Base-by-base conservation (phyloP, 2,329 filamentous ascomycete genomes). In the Cladosporium sp. region DNA sequence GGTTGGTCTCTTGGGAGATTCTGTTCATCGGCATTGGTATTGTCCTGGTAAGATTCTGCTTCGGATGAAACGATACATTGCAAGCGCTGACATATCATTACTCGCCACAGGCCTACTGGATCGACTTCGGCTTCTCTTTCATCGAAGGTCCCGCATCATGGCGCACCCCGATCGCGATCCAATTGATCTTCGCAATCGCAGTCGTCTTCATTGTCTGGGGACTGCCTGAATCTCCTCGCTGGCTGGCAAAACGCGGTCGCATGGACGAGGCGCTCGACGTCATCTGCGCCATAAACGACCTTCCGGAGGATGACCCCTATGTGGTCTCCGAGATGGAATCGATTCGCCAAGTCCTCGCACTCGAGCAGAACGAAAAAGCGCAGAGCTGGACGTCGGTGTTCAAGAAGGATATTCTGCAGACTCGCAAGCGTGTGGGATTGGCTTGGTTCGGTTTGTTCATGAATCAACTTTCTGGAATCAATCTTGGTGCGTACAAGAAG, bases 161-260 rank as follows among this genome's bases (percentile, higher is more conserved):
- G 77, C 73, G 80, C 11, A 68, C 81, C 1, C 79, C 79, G 0
- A 76, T 81, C 58, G 78, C 76, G 5, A 79, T 76, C 58, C 80
- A 81, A 67, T 74, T 79, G 28, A 70, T 80, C 23, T 80, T 81
- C 23, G 78, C 79, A 1, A 68, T 81, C 43, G 69, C 75, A n/a
- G 79, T 81, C 25, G 73, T 75, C 14, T 65, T 78, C 39, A 69
- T 79, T 48, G 76, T 72, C 63, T 67, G 69, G 73, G 74, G 69
- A 62, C 72, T 65, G 68, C 76, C 51, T 67, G 78, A 73, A 58
- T 76, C 72, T 34, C 79, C 79, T n/a, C 74, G 79, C 21, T 80
- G 76, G 76, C 72, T 80, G 72, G 79, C 65, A 21, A 70, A 74
- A 51, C 65, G 67, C 21, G 72, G 72, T 8, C 67, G 72, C 3